A percentile compares a stretch with the other conserved stretches of the same genome.
Conservation (phyloP, 192 early-diverging fungal genomes). For the Lunasporangiospora selenospora region DNA sequence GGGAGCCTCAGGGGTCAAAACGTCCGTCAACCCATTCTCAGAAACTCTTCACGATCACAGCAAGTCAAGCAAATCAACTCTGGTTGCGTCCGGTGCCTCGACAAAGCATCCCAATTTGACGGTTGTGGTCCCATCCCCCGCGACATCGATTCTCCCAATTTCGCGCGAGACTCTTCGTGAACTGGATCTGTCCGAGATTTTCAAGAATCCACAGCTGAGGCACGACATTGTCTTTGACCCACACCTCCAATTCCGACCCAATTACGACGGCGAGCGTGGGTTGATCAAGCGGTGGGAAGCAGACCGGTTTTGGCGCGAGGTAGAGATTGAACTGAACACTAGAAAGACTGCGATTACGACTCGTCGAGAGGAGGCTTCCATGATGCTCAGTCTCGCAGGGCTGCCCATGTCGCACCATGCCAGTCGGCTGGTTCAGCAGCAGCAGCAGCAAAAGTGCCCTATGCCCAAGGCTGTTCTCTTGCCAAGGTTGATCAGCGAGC, state of each 20-base stretch:
- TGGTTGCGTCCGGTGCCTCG: too few species aligned
- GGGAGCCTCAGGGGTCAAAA: too few species aligned
- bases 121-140: too few species aligned
- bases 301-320: constrained; percentile 74
- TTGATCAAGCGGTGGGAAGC: constrained; percentile 66
- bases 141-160: constrained; percentile 69
- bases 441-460: constrained; percentile 35
- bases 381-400: constrained; percentile 25
- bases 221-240: constrained; percentile 93
- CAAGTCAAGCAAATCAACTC: too few species aligned
- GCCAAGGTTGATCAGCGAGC: constrained; percentile 64
- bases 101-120: too few species aligned
- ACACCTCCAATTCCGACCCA: constrained; percentile 89
- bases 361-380: constrained; percentile 50
- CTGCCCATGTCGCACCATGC: constrained; percentile 18
- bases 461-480: constrained; percentile 26
- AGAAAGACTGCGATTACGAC: constrained; percentile 39
- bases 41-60: too few species aligned
- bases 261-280: constrained; percentile 76
- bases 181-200: constrained; percentile 81
- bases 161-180: constrained; percentile 90
- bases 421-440: constrained; percentile 59
- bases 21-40: too few species aligned
- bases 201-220: constrained; percentile 84
- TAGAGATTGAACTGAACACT: constrained; percentile 52